These are phyloP conservation scores for Termitomyces sp. DNA, from an alignment of 768 basidiomycete genomes.

Conservation along the genomic window DNA sequence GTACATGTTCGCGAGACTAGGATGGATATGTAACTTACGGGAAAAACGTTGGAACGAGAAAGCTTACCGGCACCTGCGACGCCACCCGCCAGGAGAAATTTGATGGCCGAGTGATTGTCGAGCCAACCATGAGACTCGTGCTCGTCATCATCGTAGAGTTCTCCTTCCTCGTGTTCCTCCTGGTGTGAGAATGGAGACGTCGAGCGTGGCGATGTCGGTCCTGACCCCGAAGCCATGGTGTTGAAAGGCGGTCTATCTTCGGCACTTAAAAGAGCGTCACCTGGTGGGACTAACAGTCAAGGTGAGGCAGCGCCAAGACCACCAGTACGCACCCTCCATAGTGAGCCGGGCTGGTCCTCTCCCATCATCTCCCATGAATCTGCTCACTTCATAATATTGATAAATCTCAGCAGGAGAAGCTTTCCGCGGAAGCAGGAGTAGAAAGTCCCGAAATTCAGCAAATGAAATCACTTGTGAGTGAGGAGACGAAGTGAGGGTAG, in stretches of 20 bases:
- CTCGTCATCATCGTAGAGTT: slow-evolving; percentile 51
- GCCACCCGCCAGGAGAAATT: slow-evolving; percentile 91
- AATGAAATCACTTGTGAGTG: slow-evolving; percentile 70
- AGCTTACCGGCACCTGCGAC: slow-evolving; percentile 85
- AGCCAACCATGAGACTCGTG: slow-evolving; percentile 58
- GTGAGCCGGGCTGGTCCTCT: slow-evolving; percentile 76
- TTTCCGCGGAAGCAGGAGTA: slow-evolving; percentile 79
- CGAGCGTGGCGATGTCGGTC: slow-evolving; percentile 4
- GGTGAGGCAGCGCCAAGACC: neutral
- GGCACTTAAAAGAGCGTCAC: slow-evolving; percentile 74
- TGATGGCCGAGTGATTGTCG: slow-evolving; percentile 69
- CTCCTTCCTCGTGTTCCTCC: slow-evolving; percentile 39
- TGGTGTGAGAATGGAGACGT: slow-evolving; percentile 18
- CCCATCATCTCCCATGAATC: slow-evolving; percentile 67
- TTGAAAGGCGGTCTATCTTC: slow-evolving; percentile 56
- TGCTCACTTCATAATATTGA: slow-evolving; percentile 69
- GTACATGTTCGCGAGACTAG: slow-evolving; percentile 94
- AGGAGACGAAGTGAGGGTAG: slow-evolving; percentile 67
- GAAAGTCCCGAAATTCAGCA: slow-evolving; percentile 83
- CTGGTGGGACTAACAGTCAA: slow-evolving; percentile 30
- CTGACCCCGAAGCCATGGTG: slow-evolving; percentile 9
- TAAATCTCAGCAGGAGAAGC: slow-evolving; percentile 84
- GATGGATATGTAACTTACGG: slow-evolving; percentile 39
- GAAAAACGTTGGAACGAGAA: neutral
- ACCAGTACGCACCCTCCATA: slow-evolving; percentile 71